phyloP scores from a whole-genome alignment of 164 flowering plant genomes.

The Vitis riparia region DNA sequence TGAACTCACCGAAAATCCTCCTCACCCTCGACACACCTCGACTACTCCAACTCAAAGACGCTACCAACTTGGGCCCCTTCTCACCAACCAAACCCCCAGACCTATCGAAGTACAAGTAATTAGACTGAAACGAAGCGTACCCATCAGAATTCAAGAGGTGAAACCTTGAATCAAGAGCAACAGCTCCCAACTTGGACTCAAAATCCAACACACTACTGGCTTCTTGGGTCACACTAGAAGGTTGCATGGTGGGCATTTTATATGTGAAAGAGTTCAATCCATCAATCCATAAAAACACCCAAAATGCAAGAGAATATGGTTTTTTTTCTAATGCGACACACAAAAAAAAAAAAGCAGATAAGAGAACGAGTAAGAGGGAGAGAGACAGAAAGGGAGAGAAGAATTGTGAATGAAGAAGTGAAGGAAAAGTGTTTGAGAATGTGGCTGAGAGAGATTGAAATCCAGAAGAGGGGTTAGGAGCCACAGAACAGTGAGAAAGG shows the following conservation, averaged over 20 bases:
- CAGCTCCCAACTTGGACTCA: slow-evolving; percentile 40
- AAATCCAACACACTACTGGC: slow-evolving; percentile 34
- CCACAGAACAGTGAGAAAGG: too few species aligned
- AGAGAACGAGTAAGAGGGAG: too few species aligned
- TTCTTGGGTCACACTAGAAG: slow-evolving; percentile 59
- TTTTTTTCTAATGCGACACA: too few species aligned
- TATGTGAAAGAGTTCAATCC: background rate
- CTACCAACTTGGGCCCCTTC: slow-evolving; percentile 37
- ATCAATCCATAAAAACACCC: too few species aligned
- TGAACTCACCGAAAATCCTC: slow-evolving; percentile 12
- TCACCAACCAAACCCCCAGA: slow-evolving; percentile 19
- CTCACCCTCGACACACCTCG: slow-evolving; percentile 31
- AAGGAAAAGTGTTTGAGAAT: too few species aligned
- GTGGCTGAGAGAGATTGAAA: too few species aligned
- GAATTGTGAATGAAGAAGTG: too few species aligned
- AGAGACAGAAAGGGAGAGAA: too few species aligned
- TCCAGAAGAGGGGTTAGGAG: too few species aligned
- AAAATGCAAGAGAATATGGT: too few species aligned
- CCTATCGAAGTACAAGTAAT: slow-evolving; percentile 31
- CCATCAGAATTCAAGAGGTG: slow-evolving; percentile 34
- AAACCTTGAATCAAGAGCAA: slow-evolving; percentile 30
- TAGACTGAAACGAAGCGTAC: slow-evolving; percentile 32
- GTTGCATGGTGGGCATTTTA: slow-evolving; percentile 28
- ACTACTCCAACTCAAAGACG: slow-evolving; percentile 46
- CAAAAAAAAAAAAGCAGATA: too few species aligned